Base-by-base conservation (phyloP, 75 land plant species). In the Chamaecyparis obtusa region DNA sequence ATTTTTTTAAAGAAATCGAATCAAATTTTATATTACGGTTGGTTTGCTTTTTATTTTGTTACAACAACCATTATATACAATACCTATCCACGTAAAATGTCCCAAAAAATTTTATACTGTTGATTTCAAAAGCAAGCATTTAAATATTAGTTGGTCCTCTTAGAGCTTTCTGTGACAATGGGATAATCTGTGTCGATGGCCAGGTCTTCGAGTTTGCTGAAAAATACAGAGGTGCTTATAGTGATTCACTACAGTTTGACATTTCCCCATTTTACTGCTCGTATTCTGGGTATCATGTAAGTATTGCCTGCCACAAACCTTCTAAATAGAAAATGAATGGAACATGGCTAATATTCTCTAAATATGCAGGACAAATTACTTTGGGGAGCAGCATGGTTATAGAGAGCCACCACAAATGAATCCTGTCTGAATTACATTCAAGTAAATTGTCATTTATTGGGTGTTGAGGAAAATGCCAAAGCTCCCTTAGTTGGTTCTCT, bases 201-300 rank as follows among this genome's bases (percentile, higher is more conserved):
- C 78, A 87, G 86, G 93, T 95, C 10, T 89, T 96, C 88, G 89
- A 85, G 8, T 98, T 98, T 80, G 99, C 99, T 2, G 86, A 91
- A n/a, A 88, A 91, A 88, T 91, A 94, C 81, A 86, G 92, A 67
- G 99, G 99, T 0, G 83, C 91, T 41, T 97, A 96, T 37, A 97
- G 99, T 72, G 97, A 96, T 86, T 87, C 89, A 0, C 92, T 97
- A 56, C 83, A 91, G 2, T 88, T 92, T 10, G 93, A 89, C 11
- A 96, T 93, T 10, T 96, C 96, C 87, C 99, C 99, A 9, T 98
- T 95, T 85, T 98, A 98, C 85, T 95, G 98, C 89, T 95, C 96
- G 2, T 98, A 96, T 86, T 96, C 99, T 37, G 98, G 99, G 0
- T 98, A 91, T 84, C 87, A 93, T 89, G 94, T 94, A 83, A 27